Conservation (phyloP, 139 green algal genomes). For the Chlamydomonas schloesseri region DNA sequence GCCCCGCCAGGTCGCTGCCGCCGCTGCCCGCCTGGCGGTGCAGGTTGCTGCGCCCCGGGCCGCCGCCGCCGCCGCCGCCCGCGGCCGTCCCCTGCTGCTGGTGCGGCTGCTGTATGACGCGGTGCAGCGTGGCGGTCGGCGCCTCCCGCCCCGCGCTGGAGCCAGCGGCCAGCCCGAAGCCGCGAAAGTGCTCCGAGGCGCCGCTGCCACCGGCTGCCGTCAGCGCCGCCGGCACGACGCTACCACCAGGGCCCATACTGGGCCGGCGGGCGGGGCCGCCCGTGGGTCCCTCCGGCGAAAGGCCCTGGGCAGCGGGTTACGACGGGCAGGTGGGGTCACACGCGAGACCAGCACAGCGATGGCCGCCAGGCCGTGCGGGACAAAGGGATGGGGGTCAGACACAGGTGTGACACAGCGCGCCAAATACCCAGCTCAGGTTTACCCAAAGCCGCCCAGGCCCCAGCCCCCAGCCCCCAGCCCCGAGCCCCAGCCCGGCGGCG, state of each 20-base stretch:
- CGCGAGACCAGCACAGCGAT: no score
- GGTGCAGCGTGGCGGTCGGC: slow-evolving; percentile 8
- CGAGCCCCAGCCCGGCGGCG: no score
- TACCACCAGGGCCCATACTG: no score
- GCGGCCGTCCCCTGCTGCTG: not conserved
- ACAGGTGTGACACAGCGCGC: not conserved
- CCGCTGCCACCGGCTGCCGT: not conserved
- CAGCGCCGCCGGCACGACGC: no score
- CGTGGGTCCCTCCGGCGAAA: not conserved
- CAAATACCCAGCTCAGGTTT: not conserved
- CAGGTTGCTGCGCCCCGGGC: not conserved
- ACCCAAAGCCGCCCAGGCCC: no score
- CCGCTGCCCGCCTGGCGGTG: no score
- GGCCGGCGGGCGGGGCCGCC: no score
- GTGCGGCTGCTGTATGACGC: not conserved
- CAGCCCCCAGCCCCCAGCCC: not conserved
- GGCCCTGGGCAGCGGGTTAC: not conserved
- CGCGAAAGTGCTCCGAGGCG: not conserved
- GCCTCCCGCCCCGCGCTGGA: not conserved
- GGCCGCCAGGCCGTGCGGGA: no score
- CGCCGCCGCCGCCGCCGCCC: not conserved
- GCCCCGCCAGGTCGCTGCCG: no score
- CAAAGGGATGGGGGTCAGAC: no score
- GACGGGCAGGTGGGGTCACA: not conserved
- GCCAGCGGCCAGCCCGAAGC: not conserved